These are phyloP conservation scores for Decorospora gaudefroyi DNA, from an alignment of 2,329 filamentous ascomycete species.

Conservation along the genomic window DNA sequence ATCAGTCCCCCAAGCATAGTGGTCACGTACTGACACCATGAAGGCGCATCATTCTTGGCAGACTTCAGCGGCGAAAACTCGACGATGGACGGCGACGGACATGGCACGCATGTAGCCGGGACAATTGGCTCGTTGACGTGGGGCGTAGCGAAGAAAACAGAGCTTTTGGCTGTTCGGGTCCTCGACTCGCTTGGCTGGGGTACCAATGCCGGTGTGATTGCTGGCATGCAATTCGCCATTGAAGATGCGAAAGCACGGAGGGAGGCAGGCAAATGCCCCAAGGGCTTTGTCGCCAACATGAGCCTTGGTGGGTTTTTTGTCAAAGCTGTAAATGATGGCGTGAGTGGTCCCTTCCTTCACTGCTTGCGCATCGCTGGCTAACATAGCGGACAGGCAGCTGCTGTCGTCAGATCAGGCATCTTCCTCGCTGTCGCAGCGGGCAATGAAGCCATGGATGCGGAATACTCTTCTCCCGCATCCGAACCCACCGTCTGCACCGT, in stretches of 20 bases:
- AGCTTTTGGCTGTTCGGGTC: constrained; percentile 46
- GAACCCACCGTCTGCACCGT: constrained; percentile 47
- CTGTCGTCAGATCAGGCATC: constrained; percentile 40
- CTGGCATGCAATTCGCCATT: constrained; percentile 33
- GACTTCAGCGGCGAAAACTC: constrained; percentile 33
- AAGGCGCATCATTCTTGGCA: constrained; percentile 35
- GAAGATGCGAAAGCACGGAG: constrained; percentile 15
- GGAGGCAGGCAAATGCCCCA: constrained; percentile 25
- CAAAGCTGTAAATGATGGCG: constrained; percentile 33
- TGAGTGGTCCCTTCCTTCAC: constrained; percentile 3
- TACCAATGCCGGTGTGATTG: constrained; percentile 30
- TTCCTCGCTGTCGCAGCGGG: constrained; percentile 48
- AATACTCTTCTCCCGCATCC: constrained; percentile 41
- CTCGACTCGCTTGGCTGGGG: constrained; percentile 36
- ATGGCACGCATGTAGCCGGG: constrained; percentile 47
- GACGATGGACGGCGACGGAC: constrained; percentile 35
- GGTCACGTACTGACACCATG: background rate
- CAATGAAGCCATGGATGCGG: constrained; percentile 38
- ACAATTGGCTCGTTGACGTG: constrained; percentile 40
- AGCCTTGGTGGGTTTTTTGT: constrained; percentile 41
- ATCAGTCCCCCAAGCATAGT: background rate
- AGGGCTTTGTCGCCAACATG: constrained; percentile 41
- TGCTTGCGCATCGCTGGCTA: background rate
- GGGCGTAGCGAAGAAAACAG: constrained; percentile 44
- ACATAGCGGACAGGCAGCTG: constrained; percentile 30